Evolutionary conservation across 2,329 filamentous ascomycete species (phyloP).

Genomic region (Cytospora schulzeri): DNA sequence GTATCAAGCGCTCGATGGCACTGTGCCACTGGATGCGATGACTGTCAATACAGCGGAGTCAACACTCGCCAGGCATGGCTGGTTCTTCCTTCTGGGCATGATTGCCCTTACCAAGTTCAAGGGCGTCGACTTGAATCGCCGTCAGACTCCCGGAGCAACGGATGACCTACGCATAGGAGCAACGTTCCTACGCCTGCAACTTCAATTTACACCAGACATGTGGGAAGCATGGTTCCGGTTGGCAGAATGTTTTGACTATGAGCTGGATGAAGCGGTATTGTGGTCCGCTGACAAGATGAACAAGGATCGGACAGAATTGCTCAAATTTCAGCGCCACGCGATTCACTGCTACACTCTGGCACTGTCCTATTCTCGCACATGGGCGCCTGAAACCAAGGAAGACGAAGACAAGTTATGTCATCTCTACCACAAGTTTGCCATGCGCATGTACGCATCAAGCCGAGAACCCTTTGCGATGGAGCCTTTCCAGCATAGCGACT

Average conservation of each 20-base stretch:
- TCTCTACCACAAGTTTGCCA: conserved; percentile 62
- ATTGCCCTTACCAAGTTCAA: conserved; percentile 85
- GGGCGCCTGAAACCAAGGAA: conserved; percentile 46
- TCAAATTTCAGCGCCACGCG: conserved; percentile 74
- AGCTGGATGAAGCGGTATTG: conserved; percentile 82
- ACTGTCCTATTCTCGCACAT: conserved; percentile 59
- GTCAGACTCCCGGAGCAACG: conserved; percentile 75
- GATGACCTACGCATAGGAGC: conserved; percentile 83
- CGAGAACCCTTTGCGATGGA: conserved; percentile 66
- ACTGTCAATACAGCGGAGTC: conserved; percentile 70
- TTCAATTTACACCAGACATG: conserved; percentile 78
- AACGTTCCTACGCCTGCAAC: conserved; percentile 76
- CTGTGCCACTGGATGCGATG: conserved; percentile 72
- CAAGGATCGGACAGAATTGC: conserved; percentile 73
- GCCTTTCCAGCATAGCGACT: conserved; percentile 58
- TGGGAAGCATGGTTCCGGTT: conserved; percentile 93
- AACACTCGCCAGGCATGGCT: conserved; percentile 76
- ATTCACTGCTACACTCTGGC: conserved; percentile 77
- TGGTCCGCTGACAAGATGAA: conserved; percentile 94
- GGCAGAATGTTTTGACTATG: conserved; percentile 84
- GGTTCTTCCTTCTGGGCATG: conserved; percentile 91
- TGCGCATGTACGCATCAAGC: conserved; percentile 64
- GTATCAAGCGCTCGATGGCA: conserved; percentile 78
- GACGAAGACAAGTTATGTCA: conserved; percentile 59
- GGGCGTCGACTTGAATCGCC: conserved; percentile 68